Percentiles rank a stretch among this genome's conserved stretches.
phyloP scores from a whole-genome alignment of 2,329 filamentous ascomycete species.

The Penicillium sp. region DNA sequence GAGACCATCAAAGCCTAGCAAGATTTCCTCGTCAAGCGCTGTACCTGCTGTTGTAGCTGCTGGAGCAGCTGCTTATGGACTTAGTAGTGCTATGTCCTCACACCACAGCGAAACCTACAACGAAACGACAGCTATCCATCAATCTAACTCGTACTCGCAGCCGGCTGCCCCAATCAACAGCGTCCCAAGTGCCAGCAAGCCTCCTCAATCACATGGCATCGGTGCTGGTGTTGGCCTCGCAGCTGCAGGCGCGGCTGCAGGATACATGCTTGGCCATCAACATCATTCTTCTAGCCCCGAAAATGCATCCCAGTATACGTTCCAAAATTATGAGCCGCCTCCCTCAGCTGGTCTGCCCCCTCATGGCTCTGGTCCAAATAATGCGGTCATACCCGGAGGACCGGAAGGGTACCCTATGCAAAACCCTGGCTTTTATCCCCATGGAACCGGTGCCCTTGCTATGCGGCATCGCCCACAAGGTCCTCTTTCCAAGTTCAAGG shows the following conservation, averaged over 20 bases:
- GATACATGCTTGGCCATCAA: conserved; percentile 40
- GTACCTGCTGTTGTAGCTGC: conserved; percentile 30
- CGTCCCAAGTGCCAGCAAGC: conserved; percentile 19
- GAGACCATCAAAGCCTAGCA: conserved; percentile 24
- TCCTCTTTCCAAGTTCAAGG: conserved; percentile 56
- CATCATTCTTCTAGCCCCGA: conserved; percentile 32
- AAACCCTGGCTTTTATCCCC: conserved; percentile 33
- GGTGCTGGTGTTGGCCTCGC: conserved; percentile 38
- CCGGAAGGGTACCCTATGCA: conserved; percentile 40
- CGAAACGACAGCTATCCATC: conserved; percentile 11
- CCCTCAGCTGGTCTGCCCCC: conserved; percentile 16
- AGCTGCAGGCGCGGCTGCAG: conserved; percentile 43
- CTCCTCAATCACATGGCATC: conserved; percentile 32
- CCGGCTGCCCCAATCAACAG: conserved; percentile 12
- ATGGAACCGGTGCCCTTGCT: conserved; percentile 42
- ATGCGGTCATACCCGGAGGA: conserved; percentile 43
- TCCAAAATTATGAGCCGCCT: conserved; percentile 30
- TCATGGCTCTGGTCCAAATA: conserved; percentile 29
- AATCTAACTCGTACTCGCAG: conserved; percentile 22
- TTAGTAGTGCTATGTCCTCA: conserved; percentile 36
- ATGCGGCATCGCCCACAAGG: conserved; percentile 56
- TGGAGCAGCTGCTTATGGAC: conserved; percentile 43
- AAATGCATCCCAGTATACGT: conserved; percentile 32
- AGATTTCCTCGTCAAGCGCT: conserved; percentile 30
- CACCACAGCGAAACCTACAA: conserved; percentile 19